A percentile compares a stretch with the other conserved stretches of the same genome.
Conservation (phyloP, 1,284 basidiomycete genomes). For the Apiotrichum gamsii region DNA sequence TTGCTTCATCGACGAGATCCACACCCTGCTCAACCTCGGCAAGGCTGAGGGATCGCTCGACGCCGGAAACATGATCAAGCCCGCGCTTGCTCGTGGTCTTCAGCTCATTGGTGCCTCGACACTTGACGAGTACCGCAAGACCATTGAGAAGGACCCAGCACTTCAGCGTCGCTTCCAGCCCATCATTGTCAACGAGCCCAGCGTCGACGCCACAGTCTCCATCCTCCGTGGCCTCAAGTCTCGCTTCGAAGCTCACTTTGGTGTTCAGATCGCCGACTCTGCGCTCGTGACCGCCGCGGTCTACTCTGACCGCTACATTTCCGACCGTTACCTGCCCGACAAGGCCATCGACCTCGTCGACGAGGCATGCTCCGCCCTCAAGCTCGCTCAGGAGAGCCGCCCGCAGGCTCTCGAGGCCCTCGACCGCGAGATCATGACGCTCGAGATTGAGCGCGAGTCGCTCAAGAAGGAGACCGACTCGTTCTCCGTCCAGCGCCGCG, state of each 20-base stretch:
- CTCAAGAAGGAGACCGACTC: constrained; percentile 82
- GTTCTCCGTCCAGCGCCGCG: constrained; percentile 66
- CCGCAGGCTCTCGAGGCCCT: constrained; percentile 78
- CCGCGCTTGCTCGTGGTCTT: constrained; percentile 71
- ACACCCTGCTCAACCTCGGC: constrained; percentile 58
- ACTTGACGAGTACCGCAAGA: constrained; percentile 82
- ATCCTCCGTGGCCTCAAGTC: constrained; percentile 81
- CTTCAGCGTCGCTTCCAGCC: constrained; percentile 86
- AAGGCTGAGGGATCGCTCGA: constrained; percentile 89
- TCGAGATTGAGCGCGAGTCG: constrained; percentile 85
- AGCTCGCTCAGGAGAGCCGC: constrained; percentile 83
- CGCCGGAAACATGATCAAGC: constrained; percentile 61
- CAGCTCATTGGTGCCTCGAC: constrained; percentile 85
- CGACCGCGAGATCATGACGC: constrained; percentile 74
- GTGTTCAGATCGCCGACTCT: constrained; percentile 79
- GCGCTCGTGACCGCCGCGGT: constrained; percentile 81
- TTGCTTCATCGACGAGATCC: constrained; percentile 88
- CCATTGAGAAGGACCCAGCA: constrained; percentile 86
- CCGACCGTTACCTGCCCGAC: constrained; percentile 80
- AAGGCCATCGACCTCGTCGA: constrained; percentile 81
- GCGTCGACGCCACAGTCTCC: constrained; percentile 75
- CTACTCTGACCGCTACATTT: constrained; percentile 73
- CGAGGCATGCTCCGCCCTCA: constrained; percentile 79
- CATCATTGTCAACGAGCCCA: constrained; percentile 78
- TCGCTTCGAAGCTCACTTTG: constrained; percentile 80